phyloP scores from a whole-genome alignment of 345 rosid species.

The Euphorbia lathyris region DNA sequence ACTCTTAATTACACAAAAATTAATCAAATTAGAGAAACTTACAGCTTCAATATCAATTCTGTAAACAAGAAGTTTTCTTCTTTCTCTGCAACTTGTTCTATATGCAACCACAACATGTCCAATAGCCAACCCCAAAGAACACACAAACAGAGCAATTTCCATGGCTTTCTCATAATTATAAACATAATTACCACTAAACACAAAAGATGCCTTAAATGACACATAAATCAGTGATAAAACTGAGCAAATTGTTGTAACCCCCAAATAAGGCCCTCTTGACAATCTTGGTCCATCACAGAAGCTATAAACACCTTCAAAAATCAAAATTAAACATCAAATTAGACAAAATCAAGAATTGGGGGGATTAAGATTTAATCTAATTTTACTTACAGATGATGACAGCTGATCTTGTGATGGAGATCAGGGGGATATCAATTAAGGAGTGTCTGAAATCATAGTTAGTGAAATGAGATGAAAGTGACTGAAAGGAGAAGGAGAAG shows the following conservation, averaged over 20 bases:
- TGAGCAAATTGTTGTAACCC: slow-evolving; percentile 65
- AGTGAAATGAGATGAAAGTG: slow-evolving; percentile 35
- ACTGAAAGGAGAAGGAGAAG: slow-evolving; percentile 26
- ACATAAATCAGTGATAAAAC: slow-evolving; percentile 64
- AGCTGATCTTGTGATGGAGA: slow-evolving; percentile 75
- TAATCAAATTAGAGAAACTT: slow-evolving; percentile 32
- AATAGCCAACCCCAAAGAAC: slow-evolving; percentile 61
- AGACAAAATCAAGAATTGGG: not conserved
- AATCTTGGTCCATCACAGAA: slow-evolving; percentile 80
- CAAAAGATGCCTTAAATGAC: slow-evolving; percentile 70
- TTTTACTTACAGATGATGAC: slow-evolving; percentile 77
- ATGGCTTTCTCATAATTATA: slow-evolving; percentile 28
- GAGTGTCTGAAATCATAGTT: slow-evolving; percentile 74
- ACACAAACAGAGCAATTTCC: slow-evolving; percentile 66
- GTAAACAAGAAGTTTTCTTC: slow-evolving; percentile 87
- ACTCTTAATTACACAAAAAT: too few species aligned
- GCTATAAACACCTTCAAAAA: slow-evolving; percentile 64
- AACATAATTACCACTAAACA: slow-evolving; percentile 37
- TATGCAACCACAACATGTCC: slow-evolving; percentile 76
- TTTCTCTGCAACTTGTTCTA: slow-evolving; percentile 82
- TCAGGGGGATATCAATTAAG: slow-evolving; percentile 75
- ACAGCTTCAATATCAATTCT: slow-evolving; percentile 97
- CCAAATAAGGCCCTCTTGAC: slow-evolving; percentile 77
- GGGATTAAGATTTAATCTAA: not conserved
- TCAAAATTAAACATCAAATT: not conserved